These are phyloP conservation scores for Hypomontagnella submonticulosa DNA, from an alignment of 495 filamentous ascomycete genomes.

Conservation along the genomic window DNA sequence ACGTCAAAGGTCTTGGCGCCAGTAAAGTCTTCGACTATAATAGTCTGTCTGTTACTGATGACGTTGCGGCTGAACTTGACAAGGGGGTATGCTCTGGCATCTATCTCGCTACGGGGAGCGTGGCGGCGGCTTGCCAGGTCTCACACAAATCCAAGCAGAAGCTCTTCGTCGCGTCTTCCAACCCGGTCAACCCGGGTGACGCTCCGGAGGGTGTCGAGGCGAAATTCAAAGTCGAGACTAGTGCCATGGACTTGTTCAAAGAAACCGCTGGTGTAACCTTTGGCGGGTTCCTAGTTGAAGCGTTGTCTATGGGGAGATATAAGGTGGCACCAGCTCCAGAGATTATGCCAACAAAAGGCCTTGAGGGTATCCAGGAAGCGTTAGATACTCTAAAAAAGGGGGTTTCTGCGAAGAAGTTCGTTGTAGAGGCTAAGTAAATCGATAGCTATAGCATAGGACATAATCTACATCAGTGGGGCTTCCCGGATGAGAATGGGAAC, in stretches of 20 bases:
- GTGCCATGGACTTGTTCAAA: constrained; percentile 19
- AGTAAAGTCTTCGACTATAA: constrained; percentile 62
- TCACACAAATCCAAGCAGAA: constrained; percentile 39
- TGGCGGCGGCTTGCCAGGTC: constrained; percentile 27
- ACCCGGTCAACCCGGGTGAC: constrained; percentile 12
- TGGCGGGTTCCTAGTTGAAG: constrained; percentile 20
- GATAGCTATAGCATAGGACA: too few species aligned
- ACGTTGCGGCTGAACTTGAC: constrained; percentile 44
- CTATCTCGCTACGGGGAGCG: constrained; percentile 32
- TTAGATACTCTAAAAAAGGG: constrained; percentile 54
- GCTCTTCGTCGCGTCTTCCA: constrained; percentile 25
- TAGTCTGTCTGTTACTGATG: constrained; percentile 40
- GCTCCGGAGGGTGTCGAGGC: constrained; percentile 12
- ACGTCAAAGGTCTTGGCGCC: constrained; percentile 64
- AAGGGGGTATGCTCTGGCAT: constrained; percentile 35
- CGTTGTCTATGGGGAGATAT: constrained; percentile 6
- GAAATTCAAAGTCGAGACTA: constrained; percentile 15
- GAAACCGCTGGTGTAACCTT: constrained; percentile 20
- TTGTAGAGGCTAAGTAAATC: constrained; percentile 44
- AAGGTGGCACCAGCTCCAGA: constrained; percentile 35
- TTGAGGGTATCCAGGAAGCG: constrained; percentile 58
- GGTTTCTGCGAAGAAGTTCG: constrained; percentile 59
- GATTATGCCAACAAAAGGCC: constrained; percentile 42
- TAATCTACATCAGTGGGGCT: too few species aligned
- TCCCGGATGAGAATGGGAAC: too few species aligned